A percentile compares a stretch with the other conserved stretches of the same genome.
These are phyloP conservation scores for Arxiozyma telluris DNA, from an alignment of 1,139 yeast species.

Conservation along the genomic window DNA sequence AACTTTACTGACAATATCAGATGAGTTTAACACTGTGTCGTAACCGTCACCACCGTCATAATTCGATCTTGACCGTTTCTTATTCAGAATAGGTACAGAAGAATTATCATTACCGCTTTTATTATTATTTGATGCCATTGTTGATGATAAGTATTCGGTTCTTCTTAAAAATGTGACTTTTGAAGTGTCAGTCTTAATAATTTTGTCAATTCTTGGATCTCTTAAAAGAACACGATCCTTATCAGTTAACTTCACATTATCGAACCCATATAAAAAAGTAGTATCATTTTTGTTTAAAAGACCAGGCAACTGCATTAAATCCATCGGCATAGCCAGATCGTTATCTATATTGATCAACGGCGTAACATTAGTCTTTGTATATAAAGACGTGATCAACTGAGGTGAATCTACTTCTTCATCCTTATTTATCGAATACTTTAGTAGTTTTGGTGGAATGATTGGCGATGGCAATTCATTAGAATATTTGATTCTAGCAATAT, in stretches of 20 bases:
- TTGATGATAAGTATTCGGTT: slow-evolving; percentile 65
- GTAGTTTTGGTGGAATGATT: slow-evolving; percentile 78
- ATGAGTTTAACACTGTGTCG: slow-evolving; percentile 19
- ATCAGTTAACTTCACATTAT: slow-evolving; percentile 50
- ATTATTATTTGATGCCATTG: slow-evolving; percentile 17
- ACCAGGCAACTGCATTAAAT: slow-evolving; percentile 59
- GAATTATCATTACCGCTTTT: neutral
- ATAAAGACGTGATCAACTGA: slow-evolving; percentile 60
- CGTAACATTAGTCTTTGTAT: slow-evolving; percentile 66
- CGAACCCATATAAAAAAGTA: slow-evolving; percentile 36
- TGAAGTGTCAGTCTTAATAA: slow-evolving; percentile 42
- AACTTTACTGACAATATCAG: slow-evolving; percentile 35
- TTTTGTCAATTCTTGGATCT: slow-evolving; percentile 58
- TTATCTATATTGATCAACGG: slow-evolving; percentile 57
- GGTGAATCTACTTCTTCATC: slow-evolving; percentile 48
- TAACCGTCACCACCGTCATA: slow-evolving; percentile 19
- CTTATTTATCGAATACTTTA: slow-evolving; percentile 43
- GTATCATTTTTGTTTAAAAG: slow-evolving; percentile 58
- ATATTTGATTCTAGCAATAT: slow-evolving; percentile 78
- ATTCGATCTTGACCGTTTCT: slow-evolving; percentile 18
- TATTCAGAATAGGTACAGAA: neutral
- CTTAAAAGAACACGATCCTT: slow-evolving; percentile 67
- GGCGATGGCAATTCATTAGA: slow-evolving; percentile 90
- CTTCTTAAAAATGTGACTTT: slow-evolving; percentile 82
- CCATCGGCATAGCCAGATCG: slow-evolving; percentile 76